Evolutionary conservation across 805 yeast species (phyloP).

Genomic region (Lipomyces anomalus): DNA sequence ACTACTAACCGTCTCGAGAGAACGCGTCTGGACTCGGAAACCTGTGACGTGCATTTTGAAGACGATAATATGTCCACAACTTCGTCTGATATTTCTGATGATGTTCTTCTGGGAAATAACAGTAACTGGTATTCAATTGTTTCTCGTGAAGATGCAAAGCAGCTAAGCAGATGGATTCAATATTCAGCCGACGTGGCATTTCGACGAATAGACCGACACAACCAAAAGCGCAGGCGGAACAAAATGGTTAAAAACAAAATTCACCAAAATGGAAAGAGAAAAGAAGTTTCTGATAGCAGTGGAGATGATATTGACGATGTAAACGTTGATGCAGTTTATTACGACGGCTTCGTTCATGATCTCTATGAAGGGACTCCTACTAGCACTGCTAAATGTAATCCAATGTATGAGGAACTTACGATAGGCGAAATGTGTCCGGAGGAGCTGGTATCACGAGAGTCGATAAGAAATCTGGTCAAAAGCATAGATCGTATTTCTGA

Average conservation of each 20-base stretch:
- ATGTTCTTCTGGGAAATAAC: conserved; percentile 16
- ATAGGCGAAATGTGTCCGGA: not conserved
- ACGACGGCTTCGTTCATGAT: conserved; percentile 15
- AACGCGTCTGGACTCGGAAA: no score
- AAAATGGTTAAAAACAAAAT: not conserved
- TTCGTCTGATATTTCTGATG: conserved; percentile 14
- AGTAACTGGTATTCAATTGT: conserved; percentile 21
- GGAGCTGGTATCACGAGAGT: conserved; percentile 9
- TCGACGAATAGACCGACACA: not conserved
- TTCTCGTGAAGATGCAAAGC: conserved; percentile 15
- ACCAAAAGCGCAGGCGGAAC: conserved; percentile 1
- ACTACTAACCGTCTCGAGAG: no score
- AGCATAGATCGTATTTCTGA: conserved; percentile 10
- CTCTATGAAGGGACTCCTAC: not conserved
- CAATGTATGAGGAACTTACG: not conserved
- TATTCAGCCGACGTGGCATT: conserved; percentile 7
- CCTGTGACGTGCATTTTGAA: not conserved
- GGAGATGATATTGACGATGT: conserved; percentile 1
- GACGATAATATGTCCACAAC: conserved; percentile 12
- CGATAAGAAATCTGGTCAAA: conserved; percentile 9
- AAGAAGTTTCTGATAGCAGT: conserved; percentile 2
- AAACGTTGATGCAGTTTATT: not conserved
- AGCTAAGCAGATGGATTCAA: conserved; percentile 14
- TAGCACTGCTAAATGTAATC: not conserved
- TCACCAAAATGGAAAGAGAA: not conserved